Evolutionary conservation across 2,329 filamentous ascomycete genomes (phyloP).

Genomic region (Apiospora phragmitis): DNA sequence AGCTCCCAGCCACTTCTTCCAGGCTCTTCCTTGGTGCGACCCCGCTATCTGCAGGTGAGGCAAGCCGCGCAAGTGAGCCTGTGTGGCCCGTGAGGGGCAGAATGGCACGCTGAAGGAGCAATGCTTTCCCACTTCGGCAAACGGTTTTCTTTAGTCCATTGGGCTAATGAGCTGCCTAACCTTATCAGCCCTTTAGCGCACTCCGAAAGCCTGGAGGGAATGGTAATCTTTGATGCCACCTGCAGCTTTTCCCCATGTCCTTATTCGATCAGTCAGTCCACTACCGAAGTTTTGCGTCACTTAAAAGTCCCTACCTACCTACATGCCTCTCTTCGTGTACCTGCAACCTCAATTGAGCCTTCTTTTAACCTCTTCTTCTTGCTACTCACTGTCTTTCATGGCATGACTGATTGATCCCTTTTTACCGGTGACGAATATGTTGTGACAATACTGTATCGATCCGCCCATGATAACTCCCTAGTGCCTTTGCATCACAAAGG

Average conservation of each 20-base stretch:
- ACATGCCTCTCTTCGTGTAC: background rate
- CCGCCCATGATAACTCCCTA: background rate
- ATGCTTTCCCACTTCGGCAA: background rate
- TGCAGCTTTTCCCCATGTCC: background rate
- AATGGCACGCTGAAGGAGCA: background rate
- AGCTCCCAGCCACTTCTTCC: background rate
- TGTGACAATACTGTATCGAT: background rate
- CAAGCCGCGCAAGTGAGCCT: background rate
- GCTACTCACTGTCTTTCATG: background rate
- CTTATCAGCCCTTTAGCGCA: background rate
- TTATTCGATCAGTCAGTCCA: background rate
- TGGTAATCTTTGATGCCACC: background rate
- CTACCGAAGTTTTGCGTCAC: conserved; percentile 6
- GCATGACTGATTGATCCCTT: background rate
- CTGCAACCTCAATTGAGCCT: background rate
- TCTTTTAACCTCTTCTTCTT: background rate
- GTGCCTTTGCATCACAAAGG: conserved; percentile 5
- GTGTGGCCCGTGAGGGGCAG: background rate
- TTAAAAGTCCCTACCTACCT: background rate
- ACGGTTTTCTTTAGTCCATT: background rate
- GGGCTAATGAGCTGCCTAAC: background rate
- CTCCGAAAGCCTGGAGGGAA: background rate
- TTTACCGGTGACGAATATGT: background rate
- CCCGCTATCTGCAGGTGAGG: background rate
- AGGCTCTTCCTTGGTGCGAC: background rate